phyloP scores from a whole-genome alignment of 2,329 filamentous ascomycete genomes.

The Berkeleyomyces basicola region DNA sequence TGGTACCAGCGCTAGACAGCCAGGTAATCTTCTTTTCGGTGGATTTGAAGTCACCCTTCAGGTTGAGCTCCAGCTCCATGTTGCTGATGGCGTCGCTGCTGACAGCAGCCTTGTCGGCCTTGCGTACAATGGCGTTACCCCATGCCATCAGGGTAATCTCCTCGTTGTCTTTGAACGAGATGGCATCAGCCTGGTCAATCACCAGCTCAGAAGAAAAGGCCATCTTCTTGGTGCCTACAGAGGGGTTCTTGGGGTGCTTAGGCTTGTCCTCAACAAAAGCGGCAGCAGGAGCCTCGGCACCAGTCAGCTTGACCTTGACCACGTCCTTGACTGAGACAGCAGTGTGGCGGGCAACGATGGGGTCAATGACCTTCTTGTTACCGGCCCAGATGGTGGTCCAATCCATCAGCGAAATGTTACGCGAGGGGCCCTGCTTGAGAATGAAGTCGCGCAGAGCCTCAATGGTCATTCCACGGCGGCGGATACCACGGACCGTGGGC shows the following conservation, averaged over 20 bases:
- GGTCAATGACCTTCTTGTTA: slow-evolving; percentile 75
- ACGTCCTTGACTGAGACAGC: slow-evolving; percentile 53
- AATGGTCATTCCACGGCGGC: slow-evolving; percentile 63
- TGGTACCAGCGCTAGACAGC: slow-evolving; percentile 61
- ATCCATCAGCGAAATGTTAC: slow-evolving; percentile 72
- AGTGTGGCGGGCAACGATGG: slow-evolving; percentile 56
- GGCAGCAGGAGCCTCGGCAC: slow-evolving; percentile 46
- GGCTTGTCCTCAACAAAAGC: slow-evolving; percentile 58
- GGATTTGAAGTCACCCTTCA: slow-evolving; percentile 84
- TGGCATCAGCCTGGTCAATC: slow-evolving; percentile 75
- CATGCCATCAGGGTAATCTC: slow-evolving; percentile 95
- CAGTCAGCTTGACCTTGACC: slow-evolving; percentile 54
- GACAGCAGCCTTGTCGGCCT: slow-evolving; percentile 28
- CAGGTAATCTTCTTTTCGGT: slow-evolving; percentile 96
- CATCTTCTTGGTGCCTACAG: slow-evolving; percentile 73
- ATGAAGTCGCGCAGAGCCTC: slow-evolving; percentile 70
- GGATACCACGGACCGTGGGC: slow-evolving; percentile 68
- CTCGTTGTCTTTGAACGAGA: slow-evolving; percentile 65
- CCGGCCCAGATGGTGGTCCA: slow-evolving; percentile 58
- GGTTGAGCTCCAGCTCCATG: slow-evolving; percentile 71
- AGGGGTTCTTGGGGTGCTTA: slow-evolving; percentile 77
- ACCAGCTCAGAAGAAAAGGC: slow-evolving; percentile 58
- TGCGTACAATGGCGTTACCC: slow-evolving; percentile 53
- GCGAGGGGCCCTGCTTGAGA: slow-evolving; percentile 65
- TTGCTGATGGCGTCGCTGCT: slow-evolving; percentile 42